Evolutionary conservation across 768 basidiomycete genomes (phyloP).

Genomic region (Pilatotrama ljubarskyi): DNA sequence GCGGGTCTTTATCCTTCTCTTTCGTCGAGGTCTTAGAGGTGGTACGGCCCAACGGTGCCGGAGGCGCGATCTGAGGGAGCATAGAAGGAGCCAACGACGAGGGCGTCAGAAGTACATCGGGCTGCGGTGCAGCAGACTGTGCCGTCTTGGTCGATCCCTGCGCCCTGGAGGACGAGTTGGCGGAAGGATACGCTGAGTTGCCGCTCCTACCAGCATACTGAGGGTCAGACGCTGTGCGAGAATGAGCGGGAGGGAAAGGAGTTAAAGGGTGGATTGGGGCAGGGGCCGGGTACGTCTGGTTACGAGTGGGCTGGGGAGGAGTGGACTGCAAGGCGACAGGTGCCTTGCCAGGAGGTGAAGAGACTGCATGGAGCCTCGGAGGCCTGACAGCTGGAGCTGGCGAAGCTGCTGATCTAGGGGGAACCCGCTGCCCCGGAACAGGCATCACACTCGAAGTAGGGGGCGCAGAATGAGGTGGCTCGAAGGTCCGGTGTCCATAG

Average conservation of each 20-base stretch:
- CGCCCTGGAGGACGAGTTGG: conserved; percentile 26
- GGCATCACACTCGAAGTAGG: conserved; percentile 1
- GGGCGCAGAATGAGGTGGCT: conserved; percentile 2
- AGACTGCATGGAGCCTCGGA: conserved; percentile 11
- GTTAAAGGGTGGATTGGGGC: not conserved
- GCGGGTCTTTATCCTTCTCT: conserved; percentile 29
- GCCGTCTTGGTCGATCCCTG: conserved; percentile 17
- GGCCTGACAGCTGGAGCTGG: conserved; percentile 24
- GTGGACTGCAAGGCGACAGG: conserved; percentile 17
- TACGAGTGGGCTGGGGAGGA: conserved; percentile 19
- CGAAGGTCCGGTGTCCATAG: conserved; percentile 11
- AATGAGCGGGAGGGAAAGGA: conserved; percentile 17
- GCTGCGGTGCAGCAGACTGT: conserved; percentile 35
- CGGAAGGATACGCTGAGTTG: conserved; percentile 4
- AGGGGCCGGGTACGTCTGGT: conserved; percentile 22
- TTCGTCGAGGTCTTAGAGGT: conserved; percentile 32
- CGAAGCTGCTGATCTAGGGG: conserved; percentile 28
- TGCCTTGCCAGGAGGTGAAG: conserved; percentile 18
- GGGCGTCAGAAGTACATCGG: conserved; percentile 56
- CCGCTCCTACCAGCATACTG: conserved; percentile 23
- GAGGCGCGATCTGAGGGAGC: conserved; percentile 20
- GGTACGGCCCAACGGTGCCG: conserved; percentile 18
- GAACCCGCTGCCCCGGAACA: conserved; percentile 18
- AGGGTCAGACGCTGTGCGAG: conserved; percentile 28
- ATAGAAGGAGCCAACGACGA: conserved; percentile 54